phyloP scores from a whole-genome alignment of 768 basidiomycete genomes.

The Calocera viscosa region DNA sequence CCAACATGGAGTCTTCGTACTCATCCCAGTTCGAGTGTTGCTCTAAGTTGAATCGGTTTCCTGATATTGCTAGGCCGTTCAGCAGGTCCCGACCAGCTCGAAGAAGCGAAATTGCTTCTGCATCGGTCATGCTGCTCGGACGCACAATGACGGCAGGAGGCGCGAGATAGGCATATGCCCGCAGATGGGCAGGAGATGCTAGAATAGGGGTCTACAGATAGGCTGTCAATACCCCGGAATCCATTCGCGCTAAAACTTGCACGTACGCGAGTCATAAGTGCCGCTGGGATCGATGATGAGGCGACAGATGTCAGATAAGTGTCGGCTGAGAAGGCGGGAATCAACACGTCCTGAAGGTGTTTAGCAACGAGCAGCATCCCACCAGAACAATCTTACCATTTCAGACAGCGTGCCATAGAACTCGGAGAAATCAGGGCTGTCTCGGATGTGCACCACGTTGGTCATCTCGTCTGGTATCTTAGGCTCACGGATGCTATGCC shows the following conservation, averaged over 20 bases:
- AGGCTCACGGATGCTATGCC: not conserved
- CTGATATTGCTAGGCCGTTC: not conserved
- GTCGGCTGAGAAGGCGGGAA: not conserved
- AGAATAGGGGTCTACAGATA: not conserved
- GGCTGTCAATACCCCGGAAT: not conserved
- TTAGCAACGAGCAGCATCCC: not conserved
- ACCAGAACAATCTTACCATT: not conserved
- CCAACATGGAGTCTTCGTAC: not conserved
- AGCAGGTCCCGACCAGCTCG: not conserved
- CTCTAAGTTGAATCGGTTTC: not conserved
- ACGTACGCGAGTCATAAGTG: not conserved
- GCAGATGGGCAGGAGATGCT: not conserved
- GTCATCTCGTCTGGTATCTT: constrained; percentile 3
- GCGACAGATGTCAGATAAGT: not conserved
- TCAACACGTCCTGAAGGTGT: not conserved
- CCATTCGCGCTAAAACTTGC: not conserved
- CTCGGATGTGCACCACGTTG: not conserved
- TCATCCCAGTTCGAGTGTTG: not conserved
- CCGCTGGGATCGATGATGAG: not conserved
- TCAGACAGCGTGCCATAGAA: not conserved
- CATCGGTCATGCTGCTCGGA: not conserved
- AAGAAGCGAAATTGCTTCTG: not conserved
- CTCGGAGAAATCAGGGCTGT: not conserved
- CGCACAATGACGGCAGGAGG: not conserved
- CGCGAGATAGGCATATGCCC: not conserved